phyloP scores from a whole-genome alignment of 805 yeast genomes.

The Debaryomyces prosopidis region DNA sequence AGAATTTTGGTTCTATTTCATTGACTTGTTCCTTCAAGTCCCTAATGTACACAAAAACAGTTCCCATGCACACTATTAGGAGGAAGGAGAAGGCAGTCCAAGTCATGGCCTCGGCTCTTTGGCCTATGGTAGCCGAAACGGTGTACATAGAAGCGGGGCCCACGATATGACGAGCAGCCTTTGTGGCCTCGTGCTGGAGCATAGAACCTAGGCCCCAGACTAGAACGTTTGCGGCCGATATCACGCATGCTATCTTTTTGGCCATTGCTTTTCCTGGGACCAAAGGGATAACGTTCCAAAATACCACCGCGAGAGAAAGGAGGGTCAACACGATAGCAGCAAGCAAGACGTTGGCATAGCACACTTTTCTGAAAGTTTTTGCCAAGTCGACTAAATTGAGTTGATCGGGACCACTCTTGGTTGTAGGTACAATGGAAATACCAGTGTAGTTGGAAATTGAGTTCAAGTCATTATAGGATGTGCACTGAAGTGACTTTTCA shows the following conservation, averaged over 20 bases:
- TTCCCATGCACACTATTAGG: constrained; percentile 38
- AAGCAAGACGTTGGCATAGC: constrained; percentile 57
- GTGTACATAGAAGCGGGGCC: constrained; percentile 52
- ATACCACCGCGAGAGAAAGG: constrained; percentile 37
- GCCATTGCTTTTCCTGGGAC: constrained; percentile 41
- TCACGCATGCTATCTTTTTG: constrained; percentile 23
- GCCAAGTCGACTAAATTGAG: constrained; percentile 52
- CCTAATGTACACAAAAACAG: constrained; percentile 33
- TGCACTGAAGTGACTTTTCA: constrained; percentile 34
- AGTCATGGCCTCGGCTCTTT: constrained; percentile 55
- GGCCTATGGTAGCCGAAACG: constrained; percentile 45
- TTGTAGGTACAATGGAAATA: constrained; percentile 31
- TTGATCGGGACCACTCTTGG: constrained; percentile 16
- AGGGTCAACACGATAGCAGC: constrained; percentile 47
- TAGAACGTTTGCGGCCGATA: constrained; percentile 39
- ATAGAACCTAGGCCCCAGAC: constrained; percentile 68
- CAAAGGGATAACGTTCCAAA: constrained; percentile 49
- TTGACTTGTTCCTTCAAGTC: constrained; percentile 5
- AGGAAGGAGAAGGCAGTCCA: constrained; percentile 61
- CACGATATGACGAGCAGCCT: constrained; percentile 43
- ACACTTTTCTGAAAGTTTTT: constrained; percentile 41
- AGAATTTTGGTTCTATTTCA: constrained; percentile 9
- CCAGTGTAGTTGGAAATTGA: constrained; percentile 25
- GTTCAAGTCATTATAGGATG: constrained; percentile 27
- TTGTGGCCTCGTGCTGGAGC: constrained; percentile 60